phyloP scores from a whole-genome alignment of 176 grass and related monocot genomes.

The Triticum monococcum region DNA sequence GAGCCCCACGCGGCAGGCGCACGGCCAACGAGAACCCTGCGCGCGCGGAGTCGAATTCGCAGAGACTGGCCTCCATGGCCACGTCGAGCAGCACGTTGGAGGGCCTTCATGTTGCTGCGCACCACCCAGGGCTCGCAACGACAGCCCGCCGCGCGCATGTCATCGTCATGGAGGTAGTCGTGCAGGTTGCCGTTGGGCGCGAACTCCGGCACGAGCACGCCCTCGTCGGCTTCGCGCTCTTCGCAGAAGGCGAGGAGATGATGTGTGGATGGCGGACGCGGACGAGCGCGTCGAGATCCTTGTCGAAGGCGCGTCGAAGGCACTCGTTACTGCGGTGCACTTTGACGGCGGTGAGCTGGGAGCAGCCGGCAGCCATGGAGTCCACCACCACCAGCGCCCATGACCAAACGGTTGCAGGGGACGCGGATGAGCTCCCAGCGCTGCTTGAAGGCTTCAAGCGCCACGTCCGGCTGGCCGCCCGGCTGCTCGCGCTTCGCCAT shows the following conservation, averaged over 20 bases:
- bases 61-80: slow-evolving; percentile 58
- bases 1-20: slow-evolving; percentile 35
- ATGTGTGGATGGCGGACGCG: slow-evolving; percentile 73
- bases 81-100: slow-evolving; percentile 68
- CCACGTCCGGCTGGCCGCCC: too few relatives aligned
- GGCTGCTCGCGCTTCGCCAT: too few relatives aligned
- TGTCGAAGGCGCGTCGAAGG: slow-evolving; percentile 48
- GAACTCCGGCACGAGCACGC: slow-evolving; percentile 52
- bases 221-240: slow-evolving; percentile 37
- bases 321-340: slow-evolving; percentile 74
- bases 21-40: slow-evolving; percentile 45
- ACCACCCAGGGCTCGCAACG: slow-evolving; percentile 68
- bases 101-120: slow-evolving; percentile 74
- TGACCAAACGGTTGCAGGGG: too few relatives aligned
- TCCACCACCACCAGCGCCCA: too few relatives aligned
- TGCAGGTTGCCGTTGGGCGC: slow-evolving; percentile 57
- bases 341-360: slow-evolving; percentile 64
- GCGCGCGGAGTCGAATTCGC: slow-evolving; percentile 73
- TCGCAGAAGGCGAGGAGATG: slow-evolving; percentile 82
- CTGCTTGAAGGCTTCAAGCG: too few relatives aligned
- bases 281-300: too few relatives aligned
- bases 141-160: slow-evolving; percentile 46
- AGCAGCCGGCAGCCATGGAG: slow-evolving; percentile 42
- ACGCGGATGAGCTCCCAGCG: too few relatives aligned
- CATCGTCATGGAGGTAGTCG: slow-evolving; percentile 46